Evolutionary conservation across 805 yeast genomes (phyloP), one percentile per base, ranked within the genome.

Genomic region (Lipomyces spencermartinsiae): DNA sequence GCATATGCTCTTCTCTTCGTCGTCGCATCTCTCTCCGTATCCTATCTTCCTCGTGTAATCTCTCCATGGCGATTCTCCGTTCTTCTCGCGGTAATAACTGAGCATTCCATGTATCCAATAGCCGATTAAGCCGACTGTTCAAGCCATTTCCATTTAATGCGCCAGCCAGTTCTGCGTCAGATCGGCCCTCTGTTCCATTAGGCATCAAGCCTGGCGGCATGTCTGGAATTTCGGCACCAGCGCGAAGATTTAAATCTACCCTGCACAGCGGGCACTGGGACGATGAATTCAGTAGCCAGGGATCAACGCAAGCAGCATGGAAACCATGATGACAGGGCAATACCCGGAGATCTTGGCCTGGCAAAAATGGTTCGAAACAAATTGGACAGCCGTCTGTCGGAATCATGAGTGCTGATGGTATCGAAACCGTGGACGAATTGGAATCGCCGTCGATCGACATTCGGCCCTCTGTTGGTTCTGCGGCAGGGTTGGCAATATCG

Each of bases 181-280:
- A n/a, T 37, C 49, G 12, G 22, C 34, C 31, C 9, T 25, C 63
- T 14, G 4, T 25, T n/a, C 55, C 54, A 2, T 16, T 53, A 46
- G 62, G 29, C 49, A 59, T 46, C 16, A 67, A 33, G 14, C 63
- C 65, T 5, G 70, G 70, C n/a, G 66, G 73, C 33, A 60, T 68
- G 22, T 61, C 62, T 5, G 66, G 73, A 29, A 64, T 57, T 25
- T 62, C 72, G 22, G 69, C 76, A 12, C 73, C 72, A 4, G 57
- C 60, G 7, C 69, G 69, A 19, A 77, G 59, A 53, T 73, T 71
- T 25, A 78, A 85, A 76, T 91, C 94, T 43, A 91, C 82, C 71
- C 92, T 88, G 78, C 97, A 91, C 81, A 89, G 86, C 8, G 97
- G 97, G 76, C 97, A 91, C 74, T 90, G 89, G 0, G 92, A 92